Evolutionary conservation across 2,329 filamentous ascomycete genomes (phyloP), one percentile per base, ranked within the genome.

Genomic region (Aotearoamyces nothofagi): DNA sequence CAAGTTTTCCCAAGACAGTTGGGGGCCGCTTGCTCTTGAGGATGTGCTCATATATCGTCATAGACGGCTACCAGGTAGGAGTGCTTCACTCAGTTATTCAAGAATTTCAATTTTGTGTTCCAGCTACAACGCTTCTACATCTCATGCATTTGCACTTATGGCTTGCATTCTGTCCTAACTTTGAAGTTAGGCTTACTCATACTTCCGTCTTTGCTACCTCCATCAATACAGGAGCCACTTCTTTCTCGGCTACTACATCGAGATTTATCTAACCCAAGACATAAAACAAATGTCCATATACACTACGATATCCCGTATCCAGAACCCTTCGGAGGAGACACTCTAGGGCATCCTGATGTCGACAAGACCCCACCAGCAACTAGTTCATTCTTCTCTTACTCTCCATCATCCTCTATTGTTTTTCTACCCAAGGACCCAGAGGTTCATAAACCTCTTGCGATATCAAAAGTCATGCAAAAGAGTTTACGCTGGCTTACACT

Each of bases 401-500:
- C 52, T 2, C 61, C 61, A 5, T 53, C 60, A 16, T 53, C 58
- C 8, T 61, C 65, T 0, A 68, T 69, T 42, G 59, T 56, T 22
- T 71, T 77, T 43, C 49, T 38, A 15, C 82, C 87, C 5, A 78
- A 79, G 31, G 73, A 92, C 43, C 61, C 78, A 1, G 39, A 51
- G 1, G 54, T 84, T n/a, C 86, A 94, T 54, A 80, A 76, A 35
- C 64, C 81, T 3, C 58, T 94, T 7, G 65, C 69, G 2, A 60
- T 79, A 30, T 60, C 67, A 27, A 74, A 76, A 44, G 69, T 87
- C 16, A 61, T 96, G 24, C 69, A 75, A 33, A 78, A 76, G 37
- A 86, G 81, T 36, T 66, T 96, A 14, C 82, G 87, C 41, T 98
- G 90, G 90, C 69, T 92, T 23, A 96, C 87, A 0, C 67, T 98